A percentile compares a stretch with the other conserved stretches of the same genome.
phyloP scores from a whole-genome alignment of 495 filamentous ascomycete species.

The Trichoderma gamsii region DNA sequence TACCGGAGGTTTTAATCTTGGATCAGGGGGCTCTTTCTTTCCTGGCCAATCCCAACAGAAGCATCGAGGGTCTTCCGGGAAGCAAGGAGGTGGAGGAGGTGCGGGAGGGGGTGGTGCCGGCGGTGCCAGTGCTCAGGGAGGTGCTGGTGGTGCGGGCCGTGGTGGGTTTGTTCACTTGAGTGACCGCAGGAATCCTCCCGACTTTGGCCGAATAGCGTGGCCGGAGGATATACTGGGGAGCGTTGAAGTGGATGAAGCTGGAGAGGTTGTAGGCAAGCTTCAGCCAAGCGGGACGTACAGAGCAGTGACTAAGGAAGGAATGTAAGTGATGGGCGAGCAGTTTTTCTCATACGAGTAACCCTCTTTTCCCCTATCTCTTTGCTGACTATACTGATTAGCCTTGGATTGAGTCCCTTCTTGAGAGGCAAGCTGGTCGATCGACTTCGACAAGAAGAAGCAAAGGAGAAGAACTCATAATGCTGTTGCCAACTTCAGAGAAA shows the following conservation, averaged over 20 bases:
- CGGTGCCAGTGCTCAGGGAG: conserved; percentile 75
- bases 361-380: conserved; percentile 1
- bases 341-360: background rate
- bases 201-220: conserved; percentile 84
- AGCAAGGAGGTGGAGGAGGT: conserved; percentile 39
- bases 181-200: conserved; percentile 73
- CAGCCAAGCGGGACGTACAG: conserved; percentile 64
- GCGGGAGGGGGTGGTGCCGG: conserved; percentile 54
- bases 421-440: conserved; percentile 49
- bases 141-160: conserved; percentile 70
- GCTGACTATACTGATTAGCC: conserved; percentile 28
- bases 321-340: conserved; percentile 44
- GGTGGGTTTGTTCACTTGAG: conserved; percentile 90
- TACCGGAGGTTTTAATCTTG: conserved; percentile 64
- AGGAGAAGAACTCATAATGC: background rate
- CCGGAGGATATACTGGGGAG: conserved; percentile 94
- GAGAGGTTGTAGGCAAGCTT: conserved; percentile 63
- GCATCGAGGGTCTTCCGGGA: conserved; percentile 22
- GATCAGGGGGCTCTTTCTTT: conserved; percentile 59
- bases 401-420: conserved; percentile 53
- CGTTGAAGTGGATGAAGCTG: conserved; percentile 71
- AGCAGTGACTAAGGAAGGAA: conserved; percentile 61
- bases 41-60: conserved; percentile 30
- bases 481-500: background rate
- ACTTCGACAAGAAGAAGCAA: conserved; percentile 35